Evolutionary conservation across 2,329 filamentous ascomycete genomes (phyloP).

Genomic region (Colletotrichum sp.): DNA sequence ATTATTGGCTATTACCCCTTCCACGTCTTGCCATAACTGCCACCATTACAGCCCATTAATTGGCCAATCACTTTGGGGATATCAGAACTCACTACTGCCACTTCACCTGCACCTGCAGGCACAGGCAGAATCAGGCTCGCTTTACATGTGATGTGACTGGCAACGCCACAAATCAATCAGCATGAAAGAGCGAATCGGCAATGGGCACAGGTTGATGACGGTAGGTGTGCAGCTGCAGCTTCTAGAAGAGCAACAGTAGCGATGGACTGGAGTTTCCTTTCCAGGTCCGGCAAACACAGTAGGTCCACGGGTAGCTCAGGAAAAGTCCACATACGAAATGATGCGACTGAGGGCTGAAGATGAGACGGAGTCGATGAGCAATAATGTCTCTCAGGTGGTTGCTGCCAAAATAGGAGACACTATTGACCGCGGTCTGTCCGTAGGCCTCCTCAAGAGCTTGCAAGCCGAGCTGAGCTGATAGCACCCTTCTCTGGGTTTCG

Average conservation of each 20-base stretch:
- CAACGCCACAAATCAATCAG: background rate
- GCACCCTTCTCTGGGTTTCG: slow-evolving; percentile 27
- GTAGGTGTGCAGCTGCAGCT: background rate
- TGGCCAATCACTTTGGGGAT: accelerated
- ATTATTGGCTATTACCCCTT: background rate
- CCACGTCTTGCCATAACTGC: no score
- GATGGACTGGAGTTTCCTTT: background rate
- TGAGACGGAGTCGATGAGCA: slow-evolving; percentile 20
- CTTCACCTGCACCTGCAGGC: background rate
- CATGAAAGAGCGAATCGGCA: background rate
- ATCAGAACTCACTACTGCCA: background rate
- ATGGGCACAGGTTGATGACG: background rate
- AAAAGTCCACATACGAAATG: background rate
- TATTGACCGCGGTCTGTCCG: slow-evolving; percentile 6
- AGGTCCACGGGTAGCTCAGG: background rate
- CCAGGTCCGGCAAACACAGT: background rate
- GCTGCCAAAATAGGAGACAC: slow-evolving; percentile 15
- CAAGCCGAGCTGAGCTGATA: slow-evolving; percentile 22
- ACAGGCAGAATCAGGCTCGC: background rate
- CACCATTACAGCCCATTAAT: background rate
- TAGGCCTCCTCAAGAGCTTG: slow-evolving; percentile 9
- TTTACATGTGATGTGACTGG: background rate
- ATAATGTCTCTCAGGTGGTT: slow-evolving; percentile 21
- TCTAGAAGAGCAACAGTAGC: background rate
- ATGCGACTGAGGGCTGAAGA: slow-evolving; percentile 23